Percentiles rank a stretch among this genome's conserved stretches.
Conservation (phyloP, 805 yeast species). For the Monosporozyma servazzii region DNA sequence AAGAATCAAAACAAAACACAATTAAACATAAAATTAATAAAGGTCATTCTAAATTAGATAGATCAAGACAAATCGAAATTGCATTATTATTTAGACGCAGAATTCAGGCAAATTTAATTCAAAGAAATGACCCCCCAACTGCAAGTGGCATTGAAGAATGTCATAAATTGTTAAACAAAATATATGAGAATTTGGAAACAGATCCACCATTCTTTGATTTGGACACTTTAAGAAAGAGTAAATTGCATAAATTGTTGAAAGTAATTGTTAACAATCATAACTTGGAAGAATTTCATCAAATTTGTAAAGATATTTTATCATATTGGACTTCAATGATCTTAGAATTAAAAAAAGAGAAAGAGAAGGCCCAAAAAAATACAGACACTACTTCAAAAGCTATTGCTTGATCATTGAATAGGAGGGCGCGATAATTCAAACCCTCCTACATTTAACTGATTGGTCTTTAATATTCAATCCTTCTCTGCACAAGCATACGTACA, state of each 20-base stretch:
- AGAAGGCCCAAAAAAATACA: background rate
- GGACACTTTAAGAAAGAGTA: constrained; percentile 22
- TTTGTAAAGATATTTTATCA: constrained; percentile 19
- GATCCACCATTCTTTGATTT: constrained; percentile 27
- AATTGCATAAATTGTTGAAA: constrained; percentile 26
- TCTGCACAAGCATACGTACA: too few species aligned
- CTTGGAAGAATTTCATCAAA: constrained; percentile 23
- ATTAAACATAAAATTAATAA: constrained; percentile 1
- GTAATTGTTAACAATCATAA: constrained; percentile 21
- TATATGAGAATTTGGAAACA: constrained; percentile 18
- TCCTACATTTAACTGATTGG: too few species aligned
- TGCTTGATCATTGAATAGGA: background rate
- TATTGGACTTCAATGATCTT: constrained; percentile 19
- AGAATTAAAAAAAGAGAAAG: constrained; percentile 21
- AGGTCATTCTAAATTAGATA: constrained; percentile 16
- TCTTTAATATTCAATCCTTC: too few species aligned
- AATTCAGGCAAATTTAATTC: constrained; percentile 26
- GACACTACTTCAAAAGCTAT: background rate
- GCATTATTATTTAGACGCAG: constrained; percentile 24
- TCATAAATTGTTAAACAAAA: constrained; percentile 21
- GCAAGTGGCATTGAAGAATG: constrained; percentile 19
- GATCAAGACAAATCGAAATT: constrained; percentile 21
- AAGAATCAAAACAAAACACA: background rate
- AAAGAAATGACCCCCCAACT: constrained; percentile 24
- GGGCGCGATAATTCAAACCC: too few species aligned